phyloP scores from a whole-genome alignment of 371 early-diverging fungal genomes.

The Saksenaea oblongispora region DNA sequence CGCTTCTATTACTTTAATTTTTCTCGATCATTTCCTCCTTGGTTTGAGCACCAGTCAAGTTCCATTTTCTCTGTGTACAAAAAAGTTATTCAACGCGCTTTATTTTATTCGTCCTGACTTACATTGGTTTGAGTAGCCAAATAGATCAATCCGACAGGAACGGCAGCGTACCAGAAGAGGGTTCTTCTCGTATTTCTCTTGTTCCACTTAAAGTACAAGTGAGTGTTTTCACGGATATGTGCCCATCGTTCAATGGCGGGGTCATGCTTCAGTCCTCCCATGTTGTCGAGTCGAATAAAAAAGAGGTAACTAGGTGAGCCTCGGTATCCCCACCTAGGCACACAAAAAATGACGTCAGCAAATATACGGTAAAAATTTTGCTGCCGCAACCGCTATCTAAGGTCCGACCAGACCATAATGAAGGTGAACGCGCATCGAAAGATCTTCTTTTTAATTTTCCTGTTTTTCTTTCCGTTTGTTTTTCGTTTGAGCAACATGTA shows the following conservation, averaged over 20 bases:
- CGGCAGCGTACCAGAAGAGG: conserved; percentile 49
- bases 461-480: too few species aligned
- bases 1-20: too few species aligned
- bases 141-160: conserved; percentile 56
- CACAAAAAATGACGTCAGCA: background rate
- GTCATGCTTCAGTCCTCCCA: conserved; percentile 48
- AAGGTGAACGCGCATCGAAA: too few species aligned
- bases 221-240: conserved; percentile 64
- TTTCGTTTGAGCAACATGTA: too few species aligned
- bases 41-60: conserved; percentile 51
- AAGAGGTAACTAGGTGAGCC: background rate
- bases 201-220: conserved; percentile 58
- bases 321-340: background rate
- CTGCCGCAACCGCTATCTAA: too few species aligned
- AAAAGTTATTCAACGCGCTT: background rate
- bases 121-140: conserved; percentile 55
- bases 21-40: conserved; percentile 31
- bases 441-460: too few species aligned
- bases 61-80: conserved; percentile 40
- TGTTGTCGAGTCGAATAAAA: background rate
- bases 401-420: too few species aligned
- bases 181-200: conserved; percentile 48
- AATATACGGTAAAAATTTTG: background rate
- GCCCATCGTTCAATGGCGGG: conserved; percentile 71
- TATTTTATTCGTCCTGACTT: conserved; percentile 16